Base-by-base conservation (phyloP, 371 early-diverging fungal species). In the Zancudomyces culisetae region DNA sequence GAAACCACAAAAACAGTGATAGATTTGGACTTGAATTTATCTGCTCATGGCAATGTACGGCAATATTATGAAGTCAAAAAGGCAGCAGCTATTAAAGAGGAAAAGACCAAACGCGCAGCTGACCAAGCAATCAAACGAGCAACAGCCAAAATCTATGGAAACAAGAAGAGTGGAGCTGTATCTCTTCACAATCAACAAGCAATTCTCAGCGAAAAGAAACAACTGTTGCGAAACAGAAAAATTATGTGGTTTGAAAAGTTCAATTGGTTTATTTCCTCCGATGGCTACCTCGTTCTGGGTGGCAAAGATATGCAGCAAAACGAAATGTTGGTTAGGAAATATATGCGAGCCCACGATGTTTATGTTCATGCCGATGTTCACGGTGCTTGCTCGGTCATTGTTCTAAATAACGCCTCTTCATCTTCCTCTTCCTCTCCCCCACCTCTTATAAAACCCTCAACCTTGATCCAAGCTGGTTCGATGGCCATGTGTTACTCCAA, bases 201-300 rank as follows among this genome's bases (percentile, higher is more conserved):
- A 42, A 39, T 41, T 18, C 81, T 79, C 3, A 75, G 81, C 0
- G 70, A 79, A 18, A 87, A 90, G 0, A 49, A 59, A 3, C 54
- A 58, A 1, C 57, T 69, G 18, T 79, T 74, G 51, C 80, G 85
- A 60, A 78, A 82, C 43, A 85, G 99, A 57, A 91, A 89, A 55
- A 83, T 87, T 1, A 88, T 80, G 45, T 99, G 99, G 99, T 99
- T 99, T 73, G 99, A 99, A 67, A 97, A 96, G 73, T 99, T 97
- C 59, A 57, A 85, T 45, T 99, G 98, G 96, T 98, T 95, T 61
- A 74, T 99, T 27, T 81, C 88, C 2, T 84, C 90, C 0, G 98
- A 99, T 58, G 87, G 88, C 49, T 85, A 85, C 57, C 66, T 99
- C 52, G 83, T 99, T 18, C 76, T 99, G 60, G 95, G 90, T 27